Percentiles rank a stretch among this genome's conserved stretches.
Evolutionary conservation across 148 eudicot genomes (phyloP).

Genomic region (Fagopyrum tataricum): DNA sequence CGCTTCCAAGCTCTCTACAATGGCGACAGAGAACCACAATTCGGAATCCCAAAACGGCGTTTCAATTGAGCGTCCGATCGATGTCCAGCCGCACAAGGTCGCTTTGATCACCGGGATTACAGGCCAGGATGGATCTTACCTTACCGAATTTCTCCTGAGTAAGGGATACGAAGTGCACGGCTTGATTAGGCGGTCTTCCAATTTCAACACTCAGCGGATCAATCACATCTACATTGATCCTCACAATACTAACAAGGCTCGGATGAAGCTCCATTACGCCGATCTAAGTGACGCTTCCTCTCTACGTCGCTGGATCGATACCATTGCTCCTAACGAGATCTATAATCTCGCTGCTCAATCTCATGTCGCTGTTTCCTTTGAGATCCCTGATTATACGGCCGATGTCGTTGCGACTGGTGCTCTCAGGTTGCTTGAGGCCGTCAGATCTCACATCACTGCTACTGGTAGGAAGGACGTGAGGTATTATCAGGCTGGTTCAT

Average conservation of each 20-base stretch:
- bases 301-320: conserved; percentile 77
- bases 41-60: conserved; percentile 16
- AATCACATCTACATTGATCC: conserved; percentile 90
- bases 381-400: conserved; percentile 94
- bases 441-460: conserved; percentile 69
- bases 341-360: conserved; percentile 96
- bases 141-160: conserved; percentile 72
- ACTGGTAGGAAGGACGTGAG: conserved; percentile 52
- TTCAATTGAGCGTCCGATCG: neutral
- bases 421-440: conserved; percentile 68
- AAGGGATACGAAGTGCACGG: conserved; percentile 85
- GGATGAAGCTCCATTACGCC: conserved; percentile 94
- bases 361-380: conserved; percentile 93
- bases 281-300: conserved; percentile 90
- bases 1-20: conserved; percentile 5
- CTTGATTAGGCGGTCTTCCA: conserved; percentile 78
- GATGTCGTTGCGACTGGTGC: conserved; percentile 96
- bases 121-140: conserved; percentile 95
- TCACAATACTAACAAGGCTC: conserved; percentile 70
- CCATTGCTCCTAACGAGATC: conserved; percentile 69
- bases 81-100: conserved; percentile 24
- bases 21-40: conserved; percentile 13
- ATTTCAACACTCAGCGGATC: conserved; percentile 91
- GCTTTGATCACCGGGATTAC: conserved; percentile 94
- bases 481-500: conserved; percentile 92